phyloP scores from a whole-genome alignment of 2,329 filamentous ascomycete genomes.

The Capronia americana region DNA sequence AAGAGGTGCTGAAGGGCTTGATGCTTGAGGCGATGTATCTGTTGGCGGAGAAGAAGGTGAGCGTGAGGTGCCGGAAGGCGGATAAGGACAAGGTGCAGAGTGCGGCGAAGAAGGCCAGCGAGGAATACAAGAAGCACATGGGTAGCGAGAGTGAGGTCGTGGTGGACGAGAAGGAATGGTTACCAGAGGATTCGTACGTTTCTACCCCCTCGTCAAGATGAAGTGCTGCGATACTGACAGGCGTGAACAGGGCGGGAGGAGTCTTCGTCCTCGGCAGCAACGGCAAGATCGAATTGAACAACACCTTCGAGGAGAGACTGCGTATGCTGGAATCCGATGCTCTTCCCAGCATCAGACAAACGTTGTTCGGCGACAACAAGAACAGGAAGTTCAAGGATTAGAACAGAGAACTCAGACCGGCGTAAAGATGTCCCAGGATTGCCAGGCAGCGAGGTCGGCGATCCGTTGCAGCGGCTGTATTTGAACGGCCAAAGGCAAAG shows the following conservation, averaged over 20 bases:
- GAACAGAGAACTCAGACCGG: constrained; percentile 26
- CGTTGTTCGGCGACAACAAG: constrained; percentile 89
- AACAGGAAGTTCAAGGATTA: constrained; percentile 97
- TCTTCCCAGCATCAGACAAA: constrained; percentile 81
- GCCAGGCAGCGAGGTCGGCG: neutral
- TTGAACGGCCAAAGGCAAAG: neutral
- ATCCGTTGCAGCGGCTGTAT: neutral
- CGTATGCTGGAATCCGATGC: constrained; percentile 82
- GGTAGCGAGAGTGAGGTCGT: constrained; percentile 72
- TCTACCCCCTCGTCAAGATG: neutral
- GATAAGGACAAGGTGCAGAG: constrained; percentile 78
- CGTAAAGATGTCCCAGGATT: neutral
- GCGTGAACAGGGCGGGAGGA: constrained; percentile 75
- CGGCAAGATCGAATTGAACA: constrained; percentile 98
- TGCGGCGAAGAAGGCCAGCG: constrained; percentile 75
- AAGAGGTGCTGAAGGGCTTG: constrained; percentile 75
- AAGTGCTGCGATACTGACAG: neutral
- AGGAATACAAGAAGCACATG: constrained; percentile 82
- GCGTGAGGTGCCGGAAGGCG: constrained; percentile 76
- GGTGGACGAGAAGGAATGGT: constrained; percentile 78
- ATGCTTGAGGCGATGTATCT: constrained; percentile 90
- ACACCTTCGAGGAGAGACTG: constrained; percentile 93
- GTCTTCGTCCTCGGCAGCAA: constrained; percentile 77
- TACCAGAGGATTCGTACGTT: constrained; percentile 84
- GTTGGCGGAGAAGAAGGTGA: constrained; percentile 78